These are phyloP conservation scores for Cladosporium sp. DNA, from an alignment of 2,329 filamentous ascomycete genomes.

Conservation along the genomic window DNA sequence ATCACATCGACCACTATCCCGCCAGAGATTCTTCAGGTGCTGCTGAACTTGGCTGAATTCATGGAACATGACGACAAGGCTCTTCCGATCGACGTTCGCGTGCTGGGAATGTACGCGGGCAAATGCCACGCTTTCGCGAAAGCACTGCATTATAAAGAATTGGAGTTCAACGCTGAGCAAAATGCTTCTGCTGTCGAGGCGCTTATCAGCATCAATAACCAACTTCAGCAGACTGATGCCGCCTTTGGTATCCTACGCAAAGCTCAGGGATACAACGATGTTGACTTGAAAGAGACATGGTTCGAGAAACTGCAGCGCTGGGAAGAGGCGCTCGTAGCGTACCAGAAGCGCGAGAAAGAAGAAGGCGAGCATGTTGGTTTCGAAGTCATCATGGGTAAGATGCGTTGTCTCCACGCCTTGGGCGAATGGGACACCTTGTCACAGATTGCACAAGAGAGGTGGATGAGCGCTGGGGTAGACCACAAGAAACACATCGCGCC, in stretches of 20 bases:
- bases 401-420: constrained; percentile 94
- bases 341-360: constrained; percentile 77
- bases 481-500: constrained; percentile 88
- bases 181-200: constrained; percentile 94
- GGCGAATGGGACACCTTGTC: constrained; percentile 97
- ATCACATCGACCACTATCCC: constrained; percentile 94
- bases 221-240: constrained; percentile 96
- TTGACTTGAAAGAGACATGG: constrained; percentile 96
- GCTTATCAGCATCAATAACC: constrained; percentile 98
- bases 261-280: constrained; percentile 91
- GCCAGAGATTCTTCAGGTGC: constrained; percentile 86
- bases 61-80: constrained; percentile 99
- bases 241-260: constrained; percentile 96
- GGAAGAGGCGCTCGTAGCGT: constrained; percentile 93
- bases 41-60: constrained; percentile 95
- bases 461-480: constrained; percentile 73
- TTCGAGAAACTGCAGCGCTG: constrained; percentile 97
- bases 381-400: constrained; percentile 98
- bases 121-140: constrained; percentile 98
- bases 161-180: constrained; percentile 97
- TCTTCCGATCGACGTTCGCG: constrained; percentile 91
- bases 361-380: constrained; percentile 60
- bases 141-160: constrained; percentile 95
- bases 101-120: constrained; percentile 87
- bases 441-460: constrained; percentile 82